Conservation (phyloP, 176 grass and related monocot genomes). For the Microstegium vimineum region DNA sequence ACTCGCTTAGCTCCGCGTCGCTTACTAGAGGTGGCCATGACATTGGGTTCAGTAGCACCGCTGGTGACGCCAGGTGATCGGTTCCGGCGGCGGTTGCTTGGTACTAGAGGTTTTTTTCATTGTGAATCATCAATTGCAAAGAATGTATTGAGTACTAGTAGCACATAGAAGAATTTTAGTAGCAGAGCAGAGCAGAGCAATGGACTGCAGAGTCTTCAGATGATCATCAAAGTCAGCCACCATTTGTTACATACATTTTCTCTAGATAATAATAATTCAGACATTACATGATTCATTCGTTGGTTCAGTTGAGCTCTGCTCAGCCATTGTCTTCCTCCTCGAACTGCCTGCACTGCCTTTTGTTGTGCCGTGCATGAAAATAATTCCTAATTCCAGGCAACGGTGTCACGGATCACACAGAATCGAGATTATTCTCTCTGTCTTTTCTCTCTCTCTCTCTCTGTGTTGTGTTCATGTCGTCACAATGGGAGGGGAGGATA, state of each 20-base stretch:
- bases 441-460: no score
- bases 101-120: not conserved
- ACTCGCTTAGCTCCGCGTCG: constrained; percentile 59
- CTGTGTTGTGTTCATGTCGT: not conserved
- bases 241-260: constrained; percentile 15
- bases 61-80: constrained; percentile 36
- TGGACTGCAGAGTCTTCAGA: constrained; percentile 8
- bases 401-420: not conserved
- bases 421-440: not conserved
- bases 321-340: no score
- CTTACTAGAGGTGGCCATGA: constrained; percentile 48
- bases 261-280: no score
- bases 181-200: constrained; percentile 35
- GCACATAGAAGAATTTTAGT: constrained; percentile 55
- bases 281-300: constrained; percentile 31
- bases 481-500: not conserved
- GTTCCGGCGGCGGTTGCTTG: not conserved
- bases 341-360: not conserved
- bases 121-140: no score
- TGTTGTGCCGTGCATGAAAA: not conserved
- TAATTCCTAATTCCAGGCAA: not conserved
- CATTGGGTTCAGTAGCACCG: constrained; percentile 34
- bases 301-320: no score
- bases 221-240: not conserved
- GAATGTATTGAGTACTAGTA: constrained; percentile 46